Evolutionary conservation across 73 alveolate species (phyloP).

Genomic region (Paramecium caudatum): DNA sequence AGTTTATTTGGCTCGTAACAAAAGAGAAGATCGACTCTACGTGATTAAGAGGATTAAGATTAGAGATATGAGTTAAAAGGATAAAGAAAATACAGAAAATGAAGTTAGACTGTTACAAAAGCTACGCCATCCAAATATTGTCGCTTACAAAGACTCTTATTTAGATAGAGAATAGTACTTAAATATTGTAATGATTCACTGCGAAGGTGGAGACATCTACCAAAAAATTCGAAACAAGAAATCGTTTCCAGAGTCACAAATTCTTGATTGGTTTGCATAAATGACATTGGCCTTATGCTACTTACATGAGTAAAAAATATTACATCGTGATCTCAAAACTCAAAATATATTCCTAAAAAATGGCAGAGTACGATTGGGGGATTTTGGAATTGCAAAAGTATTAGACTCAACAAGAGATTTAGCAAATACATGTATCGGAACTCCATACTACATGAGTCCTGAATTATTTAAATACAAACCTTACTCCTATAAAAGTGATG

Average conservation of each 20-base stretch:
- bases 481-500: conserved; percentile 97
- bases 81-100: conserved; percentile 95
- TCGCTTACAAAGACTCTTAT: conserved; percentile 97
- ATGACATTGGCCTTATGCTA: conserved; percentile 96
- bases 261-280: conserved; percentile 96
- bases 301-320: conserved; percentile 97
- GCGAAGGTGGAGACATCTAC: conserved; percentile 99
- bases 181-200: conserved; percentile 97
- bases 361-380: conserved; percentile 98
- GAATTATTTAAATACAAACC: conserved; percentile 98
- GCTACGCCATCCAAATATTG: conserved; percentile 97
- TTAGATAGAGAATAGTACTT: conserved; percentile 94
- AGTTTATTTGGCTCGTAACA: conserved; percentile 95
- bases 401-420: conserved; percentile 96
- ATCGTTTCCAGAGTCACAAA: conserved; percentile 94
- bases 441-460: conserved; percentile 99
- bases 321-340: conserved; percentile 98
- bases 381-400: conserved; percentile 99
- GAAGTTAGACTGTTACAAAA: conserved; percentile 96
- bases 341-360: conserved; percentile 97
- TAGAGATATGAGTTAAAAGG: conserved; percentile 95
- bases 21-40: conserved; percentile 93
- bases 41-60: conserved; percentile 96
- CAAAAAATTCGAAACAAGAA: conserved; percentile 93
- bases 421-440: conserved; percentile 97